Base-by-base conservation (phyloP, 345 rosid genomes). In the Lumnitzera littorea region DNA sequence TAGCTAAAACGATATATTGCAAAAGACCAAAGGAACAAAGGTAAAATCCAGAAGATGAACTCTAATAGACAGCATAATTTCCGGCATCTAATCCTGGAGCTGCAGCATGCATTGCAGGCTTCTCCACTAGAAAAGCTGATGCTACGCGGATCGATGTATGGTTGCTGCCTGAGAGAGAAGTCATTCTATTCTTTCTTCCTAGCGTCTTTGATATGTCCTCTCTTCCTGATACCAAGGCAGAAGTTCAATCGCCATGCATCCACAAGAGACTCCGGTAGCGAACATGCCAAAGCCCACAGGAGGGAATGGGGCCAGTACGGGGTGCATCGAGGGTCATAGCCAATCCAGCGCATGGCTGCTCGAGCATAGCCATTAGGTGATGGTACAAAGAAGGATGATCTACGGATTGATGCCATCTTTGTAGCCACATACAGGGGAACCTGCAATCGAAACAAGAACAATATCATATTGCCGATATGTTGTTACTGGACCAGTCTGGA, bases 141-240 rank as follows among this genome's bases (percentile, higher is more conserved):
- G 1, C 10, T 23, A 31, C 1, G 20, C 20, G 20, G 20, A 20
- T 20, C 20, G 20, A 20, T 20, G 20, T 20, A 20, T 20, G 20
- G 20, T 20, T 20, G 20, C 20, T 20, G 20, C 20, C 20, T 20
- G 0, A 20, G 20, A 20, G 20, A 31, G 4, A 17, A 15, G 1
- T 14, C 46, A 13, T 29, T 17, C 75, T 71, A 84, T 51, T 94
- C 87, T 53, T 67, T 71, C 73, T 83, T 92, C 76, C 76, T 73
- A 2, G 91, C 52, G 56, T 94, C 96, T 71, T 88, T 94, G 67
- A 75, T 80, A 24, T 78, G 79, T 10, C 84, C 84, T 57, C 61
- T 74, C 77, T 74, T 80, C 43, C 79, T 65, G 11, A 80, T 76
- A 14, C 66, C 59, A 27, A 76, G 74, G 75, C 77, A 71, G 52